phyloP scores from a whole-genome alignment of 805 yeast genomes.

The Metschnikowia colocasiae region DNA sequence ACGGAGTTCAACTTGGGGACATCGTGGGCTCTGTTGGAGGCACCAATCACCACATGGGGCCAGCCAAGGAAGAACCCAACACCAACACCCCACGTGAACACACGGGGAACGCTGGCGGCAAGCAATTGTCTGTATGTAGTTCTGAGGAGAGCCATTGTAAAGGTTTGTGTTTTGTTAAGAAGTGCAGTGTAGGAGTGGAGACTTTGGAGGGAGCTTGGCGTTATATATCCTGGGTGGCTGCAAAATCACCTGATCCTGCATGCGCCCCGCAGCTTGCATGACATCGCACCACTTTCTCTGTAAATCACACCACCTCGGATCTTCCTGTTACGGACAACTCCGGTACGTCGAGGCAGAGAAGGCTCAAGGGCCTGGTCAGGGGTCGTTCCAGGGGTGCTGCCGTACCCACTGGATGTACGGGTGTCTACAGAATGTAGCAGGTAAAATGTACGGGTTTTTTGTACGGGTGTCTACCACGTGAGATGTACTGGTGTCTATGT shows the following conservation, averaged over 20 bases:
- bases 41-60: conserved; percentile 31
- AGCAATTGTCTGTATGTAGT: conserved; percentile 24
- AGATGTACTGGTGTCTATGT: too few species aligned
- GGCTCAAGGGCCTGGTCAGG: neutral
- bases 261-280: neutral
- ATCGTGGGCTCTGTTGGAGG: conserved; percentile 23
- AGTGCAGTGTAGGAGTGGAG: neutral
- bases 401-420: too few species aligned
- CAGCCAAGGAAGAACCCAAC: conserved; percentile 31
- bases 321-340: neutral
- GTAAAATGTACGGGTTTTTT: too few species aligned
- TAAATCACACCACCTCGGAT: conserved; percentile 2
- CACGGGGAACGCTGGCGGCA: conserved; percentile 28
- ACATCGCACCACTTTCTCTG: conserved; percentile 1
- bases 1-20: conserved; percentile 29
- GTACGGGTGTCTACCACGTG: too few species aligned
- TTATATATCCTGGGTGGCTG: conserved; percentile 1
- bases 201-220: neutral
- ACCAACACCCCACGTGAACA: conserved; percentile 32
- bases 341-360: too few species aligned
- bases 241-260: conserved; percentile 5
- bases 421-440: too few species aligned
- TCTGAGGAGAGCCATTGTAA: conserved; percentile 18
- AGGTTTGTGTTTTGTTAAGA: neutral
- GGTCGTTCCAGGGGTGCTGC: too few species aligned